These are phyloP conservation scores for Cladobotryum protrusum DNA, from an alignment of 2,329 filamentous ascomycete species.

Conservation along the genomic window DNA sequence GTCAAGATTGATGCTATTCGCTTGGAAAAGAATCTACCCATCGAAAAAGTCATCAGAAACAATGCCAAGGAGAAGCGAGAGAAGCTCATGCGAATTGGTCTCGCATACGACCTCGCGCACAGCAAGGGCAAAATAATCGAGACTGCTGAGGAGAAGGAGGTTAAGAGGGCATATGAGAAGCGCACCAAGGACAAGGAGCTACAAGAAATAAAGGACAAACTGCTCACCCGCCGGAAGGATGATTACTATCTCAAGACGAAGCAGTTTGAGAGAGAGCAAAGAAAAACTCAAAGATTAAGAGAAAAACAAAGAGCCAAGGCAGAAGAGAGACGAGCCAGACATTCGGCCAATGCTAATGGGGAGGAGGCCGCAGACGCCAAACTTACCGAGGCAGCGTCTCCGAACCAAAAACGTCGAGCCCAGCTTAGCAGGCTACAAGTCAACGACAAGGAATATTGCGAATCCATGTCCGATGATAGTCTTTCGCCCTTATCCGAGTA, in stretches of 20 bases:
- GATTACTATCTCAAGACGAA: constrained; percentile 31
- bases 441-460: constrained; percentile 8
- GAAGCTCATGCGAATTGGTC: constrained; percentile 66
- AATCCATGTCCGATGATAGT: constrained; percentile 21
- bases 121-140: constrained; percentile 53
- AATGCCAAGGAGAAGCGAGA: constrained; percentile 58
- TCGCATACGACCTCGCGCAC: constrained; percentile 65
- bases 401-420: neutral
- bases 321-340: constrained; percentile 35
- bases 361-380: no score
- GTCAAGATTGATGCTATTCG: constrained; percentile 67
- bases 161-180: constrained; percentile 38
- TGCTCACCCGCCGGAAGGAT: constrained; percentile 34
- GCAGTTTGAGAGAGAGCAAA: constrained; percentile 28
- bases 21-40: constrained; percentile 39
- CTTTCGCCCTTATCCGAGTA: constrained; percentile 33
- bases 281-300: constrained; percentile 52
- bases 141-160: constrained; percentile 41
- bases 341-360: no score
- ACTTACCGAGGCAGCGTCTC: constrained; percentile 2
- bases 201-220: constrained; percentile 31
- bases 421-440: neutral
- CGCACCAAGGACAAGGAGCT: constrained; percentile 36
- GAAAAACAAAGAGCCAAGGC: constrained; percentile 78
- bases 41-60: constrained; percentile 62